phyloP scores from a whole-genome alignment of 805 yeast species.

The Candida odintsovae region DNA sequence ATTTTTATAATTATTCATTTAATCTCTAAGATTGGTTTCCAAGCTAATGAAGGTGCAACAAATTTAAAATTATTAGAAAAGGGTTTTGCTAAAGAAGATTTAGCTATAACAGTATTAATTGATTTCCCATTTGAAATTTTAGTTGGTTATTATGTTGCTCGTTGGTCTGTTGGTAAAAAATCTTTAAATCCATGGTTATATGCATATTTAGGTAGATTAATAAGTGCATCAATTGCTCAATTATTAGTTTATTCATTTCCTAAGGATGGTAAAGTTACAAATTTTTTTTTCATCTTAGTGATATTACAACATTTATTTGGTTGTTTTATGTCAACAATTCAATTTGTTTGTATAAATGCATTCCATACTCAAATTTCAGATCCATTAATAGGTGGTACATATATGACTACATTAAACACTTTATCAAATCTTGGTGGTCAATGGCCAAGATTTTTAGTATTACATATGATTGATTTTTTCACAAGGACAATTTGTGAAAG shows the following conservation, averaged over 20 bases:
- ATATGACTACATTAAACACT: slow-evolving; percentile 94
- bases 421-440: slow-evolving; percentile 93
- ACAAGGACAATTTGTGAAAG: slow-evolving; percentile 57
- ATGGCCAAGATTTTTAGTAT: slow-evolving; percentile 88
- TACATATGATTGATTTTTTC: slow-evolving; percentile 73
- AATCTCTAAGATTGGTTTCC: slow-evolving; percentile 85
- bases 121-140: slow-evolving; percentile 95
- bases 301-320: slow-evolving; percentile 79
- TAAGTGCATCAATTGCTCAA: slow-evolving; percentile 74
- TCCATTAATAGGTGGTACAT: slow-evolving; percentile 94
- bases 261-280: slow-evolving; percentile 36
- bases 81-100: slow-evolving; percentile 89
- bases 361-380: slow-evolving; percentile 96
- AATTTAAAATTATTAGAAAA: slow-evolving; percentile 84
- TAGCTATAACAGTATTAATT: slow-evolving; percentile 85
- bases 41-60: slow-evolving; percentile 94
- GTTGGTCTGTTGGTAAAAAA: slow-evolving; percentile 78
- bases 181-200: slow-evolving; percentile 86
- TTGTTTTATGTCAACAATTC: slow-evolving; percentile 91
- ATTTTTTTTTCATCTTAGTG: slow-evolving; percentile 59
- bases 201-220: slow-evolving; percentile 77
- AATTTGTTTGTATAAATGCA: slow-evolving; percentile 89
- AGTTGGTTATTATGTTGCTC: slow-evolving; percentile 93
- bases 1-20: slow-evolving; percentile 69
- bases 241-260: slow-evolving; percentile 72